Evolutionary conservation across 2,329 filamentous ascomycete genomes (phyloP).

Genomic region (Colletotrichum musicola): DNA sequence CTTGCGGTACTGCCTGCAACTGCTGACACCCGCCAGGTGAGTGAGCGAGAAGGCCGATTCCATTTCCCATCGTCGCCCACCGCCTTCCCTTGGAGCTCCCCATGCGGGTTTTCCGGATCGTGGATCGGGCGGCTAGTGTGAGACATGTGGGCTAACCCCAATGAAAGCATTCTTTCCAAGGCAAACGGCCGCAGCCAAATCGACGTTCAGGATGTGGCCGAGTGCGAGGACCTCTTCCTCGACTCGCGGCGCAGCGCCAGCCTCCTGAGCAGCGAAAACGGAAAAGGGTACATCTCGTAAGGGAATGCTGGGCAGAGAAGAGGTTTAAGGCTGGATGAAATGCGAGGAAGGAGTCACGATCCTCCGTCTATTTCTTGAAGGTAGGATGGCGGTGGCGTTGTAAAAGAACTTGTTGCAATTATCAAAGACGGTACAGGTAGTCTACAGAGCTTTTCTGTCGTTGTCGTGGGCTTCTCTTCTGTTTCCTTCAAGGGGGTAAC

Average conservation of each 20-base stretch:
- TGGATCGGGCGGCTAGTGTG: constrained; percentile 41
- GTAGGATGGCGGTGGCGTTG: constrained; percentile 36
- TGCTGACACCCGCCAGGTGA: constrained; percentile 86
- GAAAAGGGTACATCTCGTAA: constrained; percentile 74
- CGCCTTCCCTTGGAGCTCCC: constrained; percentile 26
- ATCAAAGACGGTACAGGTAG: constrained; percentile 29
- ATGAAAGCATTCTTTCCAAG: constrained; percentile 82
- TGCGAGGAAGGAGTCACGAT: constrained; percentile 14
- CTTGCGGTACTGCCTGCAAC: constrained; percentile 91
- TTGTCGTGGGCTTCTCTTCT: not conserved
- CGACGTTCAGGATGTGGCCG: constrained; percentile 80
- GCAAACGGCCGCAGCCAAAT: constrained; percentile 84
- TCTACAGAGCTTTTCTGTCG: constrained; percentile 20
- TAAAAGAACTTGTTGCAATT: constrained; percentile 39
- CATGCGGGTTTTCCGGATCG: constrained; percentile 24
- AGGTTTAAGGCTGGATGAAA: constrained; percentile 32
- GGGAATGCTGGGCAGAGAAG: not conserved
- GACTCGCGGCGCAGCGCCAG: constrained; percentile 83
- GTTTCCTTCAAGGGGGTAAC: not conserved
- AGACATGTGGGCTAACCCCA: constrained; percentile 49
- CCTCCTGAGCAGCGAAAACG: constrained; percentile 73
- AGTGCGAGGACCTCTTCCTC: constrained; percentile 87
- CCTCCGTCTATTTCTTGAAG: constrained; percentile 19
- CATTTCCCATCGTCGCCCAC: not conserved
- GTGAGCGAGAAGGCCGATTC: constrained; percentile 43